These are phyloP conservation scores for Tulasnella sp. DNA, from an alignment of 768 basidiomycete species.

Conservation along the genomic window DNA sequence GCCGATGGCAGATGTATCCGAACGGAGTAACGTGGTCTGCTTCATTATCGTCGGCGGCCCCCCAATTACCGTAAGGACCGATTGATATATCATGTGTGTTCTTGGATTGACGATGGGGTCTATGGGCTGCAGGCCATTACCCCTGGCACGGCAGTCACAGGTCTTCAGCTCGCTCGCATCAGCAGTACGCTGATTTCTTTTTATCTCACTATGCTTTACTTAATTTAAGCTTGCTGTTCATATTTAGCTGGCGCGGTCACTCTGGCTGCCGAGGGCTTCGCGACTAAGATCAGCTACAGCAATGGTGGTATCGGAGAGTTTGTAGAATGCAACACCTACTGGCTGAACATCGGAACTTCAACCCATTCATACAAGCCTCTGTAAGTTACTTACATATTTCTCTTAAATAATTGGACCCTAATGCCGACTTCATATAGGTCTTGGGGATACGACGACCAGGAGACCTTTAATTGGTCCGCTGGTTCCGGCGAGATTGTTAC, in stretches of 20 bases:
- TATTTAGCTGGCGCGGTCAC: neutral
- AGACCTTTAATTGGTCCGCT: neutral
- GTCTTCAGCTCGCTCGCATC: neutral
- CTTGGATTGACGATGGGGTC: neutral
- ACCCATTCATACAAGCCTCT: conserved; percentile 4
- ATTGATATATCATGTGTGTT: neutral
- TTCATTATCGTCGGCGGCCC: neutral
- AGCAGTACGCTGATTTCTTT: neutral
- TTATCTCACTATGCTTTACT: neutral
- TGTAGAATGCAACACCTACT: neutral
- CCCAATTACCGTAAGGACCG: neutral
- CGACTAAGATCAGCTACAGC: neutral
- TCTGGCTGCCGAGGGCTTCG: neutral
- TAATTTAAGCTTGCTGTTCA: neutral
- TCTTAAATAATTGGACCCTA: too few relatives aligned
- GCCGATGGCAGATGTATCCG: neutral
- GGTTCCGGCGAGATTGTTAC: neutral
- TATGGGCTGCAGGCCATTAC: neutral
- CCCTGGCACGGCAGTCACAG: neutral
- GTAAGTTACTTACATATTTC: neutral
- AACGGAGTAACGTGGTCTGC: neutral
- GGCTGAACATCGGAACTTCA: conserved; percentile 2
- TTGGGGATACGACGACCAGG: neutral
- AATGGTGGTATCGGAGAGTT: neutral
- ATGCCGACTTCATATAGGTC: neutral